Base-by-base conservation (phyloP, 495 filamentous ascomycete genomes). In the Talaromyces nanjingensis region DNA sequence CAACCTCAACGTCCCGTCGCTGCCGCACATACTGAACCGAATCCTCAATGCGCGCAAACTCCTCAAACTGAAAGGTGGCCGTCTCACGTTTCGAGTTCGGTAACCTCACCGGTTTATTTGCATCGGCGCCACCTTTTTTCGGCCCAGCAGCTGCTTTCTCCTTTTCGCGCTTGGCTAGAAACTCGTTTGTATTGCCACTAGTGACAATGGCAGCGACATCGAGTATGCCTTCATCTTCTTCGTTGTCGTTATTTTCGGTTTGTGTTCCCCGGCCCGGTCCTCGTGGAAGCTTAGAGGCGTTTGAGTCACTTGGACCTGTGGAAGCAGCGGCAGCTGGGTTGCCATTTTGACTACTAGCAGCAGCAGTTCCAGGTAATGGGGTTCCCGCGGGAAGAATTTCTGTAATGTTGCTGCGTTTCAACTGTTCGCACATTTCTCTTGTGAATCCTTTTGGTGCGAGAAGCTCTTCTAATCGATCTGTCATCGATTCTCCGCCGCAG, bases 171-270 rank as follows among this genome's bases (percentile, higher is more conserved):
- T 89, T 90, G 6, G 91, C 93, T 11, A 98, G 79, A 67, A 91
- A 97, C 68, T 98, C 96, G 61, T 86, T 88, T 49, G 93, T 93
- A 76, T 97, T 91, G 39, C 94, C 96, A 64, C 89, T 92, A 0
- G 86, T 84, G 22, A 98, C 92, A 67, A 98, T 96, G 64, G 87
- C 93, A 22, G 94, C 94, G 33, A 98, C 92, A 71, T 98, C 92
- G 14, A 98, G 78, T 4, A 94, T 90, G 2, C 94, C 94, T 60
- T 98, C 94, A 6, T 87, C 88, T 4, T 84, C 79, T 16, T 75
- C 84, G 37, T 82, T 77, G n/a, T 78, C 75, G 7, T 72, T 70
- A 37, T 74, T 76, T 25, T 76, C 74, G 25, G 61, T 76, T 66
- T 84, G 79, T 4, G 82, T 84, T 47, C 78, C 77, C 0, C 74